A percentile compares a stretch with the other conserved stretches of the same genome.
phyloP scores from a whole-genome alignment of 2,329 filamentous ascomycete genomes.

The Exophiala viscosa region DNA sequence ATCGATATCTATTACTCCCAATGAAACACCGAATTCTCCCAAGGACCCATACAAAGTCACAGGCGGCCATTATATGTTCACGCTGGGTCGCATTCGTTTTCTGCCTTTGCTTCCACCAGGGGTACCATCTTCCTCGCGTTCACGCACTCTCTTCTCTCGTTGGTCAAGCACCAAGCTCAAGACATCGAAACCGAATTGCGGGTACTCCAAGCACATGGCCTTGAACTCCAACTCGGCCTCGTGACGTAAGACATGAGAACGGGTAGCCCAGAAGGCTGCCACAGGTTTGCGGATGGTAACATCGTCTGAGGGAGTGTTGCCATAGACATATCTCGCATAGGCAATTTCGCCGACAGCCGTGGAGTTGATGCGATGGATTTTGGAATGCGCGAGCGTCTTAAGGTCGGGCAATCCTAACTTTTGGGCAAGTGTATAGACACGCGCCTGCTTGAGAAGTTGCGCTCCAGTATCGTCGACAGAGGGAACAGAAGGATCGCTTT shows the following conservation, averaged over 20 bases:
- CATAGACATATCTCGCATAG: conserved; percentile 88
- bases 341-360: conserved; percentile 86
- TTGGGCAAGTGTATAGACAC: conserved; percentile 82
- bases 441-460: conserved; percentile 82
- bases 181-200: conserved; percentile 90
- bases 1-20: background rate
- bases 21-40: background rate
- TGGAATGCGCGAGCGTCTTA: conserved; percentile 73
- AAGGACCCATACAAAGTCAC: background rate
- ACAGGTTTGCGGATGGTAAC: conserved; percentile 72
- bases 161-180: conserved; percentile 57
- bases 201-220: conserved; percentile 78
- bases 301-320: conserved; percentile 67
- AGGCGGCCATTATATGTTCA: conserved; percentile 21
- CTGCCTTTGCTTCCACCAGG: conserved; percentile 33
- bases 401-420: conserved; percentile 67
- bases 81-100: conserved; percentile 35
- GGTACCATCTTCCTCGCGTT: conserved; percentile 35
- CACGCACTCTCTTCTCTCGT: conserved; percentile 40
- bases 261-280: conserved; percentile 84
- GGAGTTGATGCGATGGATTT: conserved; percentile 87
- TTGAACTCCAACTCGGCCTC: conserved; percentile 86
- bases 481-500: conserved; percentile 63
- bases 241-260: conserved; percentile 74
- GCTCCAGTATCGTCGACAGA: conserved; percentile 71